A percentile compares a stretch with the other conserved stretches of the same genome.
phyloP scores from a whole-genome alignment of 164 flowering plant genomes.

The Vitis vinifera region DNA sequence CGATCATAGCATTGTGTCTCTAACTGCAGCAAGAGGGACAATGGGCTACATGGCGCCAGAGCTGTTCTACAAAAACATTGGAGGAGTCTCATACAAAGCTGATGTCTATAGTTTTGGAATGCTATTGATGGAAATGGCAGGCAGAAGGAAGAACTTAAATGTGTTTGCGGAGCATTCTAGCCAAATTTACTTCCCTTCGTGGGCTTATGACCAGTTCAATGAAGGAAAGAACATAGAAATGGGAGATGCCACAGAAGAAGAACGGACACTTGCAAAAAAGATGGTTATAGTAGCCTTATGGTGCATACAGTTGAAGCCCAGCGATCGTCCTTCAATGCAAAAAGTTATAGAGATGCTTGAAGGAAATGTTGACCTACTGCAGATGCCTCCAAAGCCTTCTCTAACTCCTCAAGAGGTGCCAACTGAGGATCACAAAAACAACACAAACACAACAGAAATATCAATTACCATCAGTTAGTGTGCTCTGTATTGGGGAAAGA shows the following conservation, averaged over 20 bases:
- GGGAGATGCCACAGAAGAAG: slow-evolving; percentile 4
- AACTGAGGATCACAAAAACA: too few relatives aligned
- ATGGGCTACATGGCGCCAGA: slow-evolving; percentile 19
- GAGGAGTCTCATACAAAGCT: slow-evolving; percentile 7
- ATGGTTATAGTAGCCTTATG: slow-evolving; percentile 11
- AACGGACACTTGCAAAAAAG: not conserved
- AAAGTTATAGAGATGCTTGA: slow-evolving; percentile 15
- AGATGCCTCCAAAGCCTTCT: slow-evolving; percentile 14
- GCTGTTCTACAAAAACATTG: slow-evolving; percentile 8
- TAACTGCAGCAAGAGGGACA: slow-evolving; percentile 17
- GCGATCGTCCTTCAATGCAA: slow-evolving; percentile 17
- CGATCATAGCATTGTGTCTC: slow-evolving; percentile 1
- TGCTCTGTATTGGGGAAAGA: too few relatives aligned
- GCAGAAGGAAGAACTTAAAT: slow-evolving; percentile 10
- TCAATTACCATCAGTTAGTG: too few relatives aligned
- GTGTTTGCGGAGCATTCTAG: not conserved
- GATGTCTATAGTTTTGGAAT: slow-evolving; percentile 19
- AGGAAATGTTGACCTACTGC: not conserved
- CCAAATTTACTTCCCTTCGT: slow-evolving; percentile 12
- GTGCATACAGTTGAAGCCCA: slow-evolving; percentile 21
- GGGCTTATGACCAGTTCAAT: slow-evolving; percentile 8
- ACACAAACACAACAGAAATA: too few relatives aligned
- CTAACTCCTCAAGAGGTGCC: too few relatives aligned
- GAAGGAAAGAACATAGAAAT: slow-evolving; percentile 3
- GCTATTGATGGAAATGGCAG: slow-evolving; percentile 12